Conservation (phyloP, 2,329 filamentous ascomycete species). For the Alternaria tenuissima region DNA sequence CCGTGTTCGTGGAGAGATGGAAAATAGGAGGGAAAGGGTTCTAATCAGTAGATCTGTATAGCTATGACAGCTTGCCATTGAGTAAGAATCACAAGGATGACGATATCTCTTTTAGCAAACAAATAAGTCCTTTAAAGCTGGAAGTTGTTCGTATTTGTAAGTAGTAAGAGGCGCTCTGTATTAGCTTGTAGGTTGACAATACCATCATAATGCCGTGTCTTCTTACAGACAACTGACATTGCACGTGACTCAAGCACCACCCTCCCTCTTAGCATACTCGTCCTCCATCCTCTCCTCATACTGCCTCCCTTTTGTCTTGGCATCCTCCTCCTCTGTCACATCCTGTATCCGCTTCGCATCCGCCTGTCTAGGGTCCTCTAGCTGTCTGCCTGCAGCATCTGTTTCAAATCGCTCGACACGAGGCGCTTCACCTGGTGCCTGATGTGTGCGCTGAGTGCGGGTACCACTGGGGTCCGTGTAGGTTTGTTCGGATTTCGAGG, state of each 20-base stretch:
- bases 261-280: constrained; percentile 56
- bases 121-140: not conserved
- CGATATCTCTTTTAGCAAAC: not conserved
- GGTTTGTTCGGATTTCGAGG: constrained; percentile 34
- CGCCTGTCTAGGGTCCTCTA: constrained; percentile 18
- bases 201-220: not conserved
- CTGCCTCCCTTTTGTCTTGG: constrained; percentile 45
- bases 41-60: too few species aligned
- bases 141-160: not conserved
- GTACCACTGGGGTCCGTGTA: constrained; percentile 42
- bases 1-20: too few species aligned
- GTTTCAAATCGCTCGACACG: constrained; percentile 38
- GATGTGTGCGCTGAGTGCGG: constrained; percentile 33
- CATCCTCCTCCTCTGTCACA: constrained; percentile 44
- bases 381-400: constrained; percentile 30
- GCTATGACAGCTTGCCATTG: not conserved
- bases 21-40: too few species aligned
- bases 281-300: constrained; percentile 55
- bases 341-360: constrained; percentile 38
- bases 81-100: not conserved
- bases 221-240: not conserved
- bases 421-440: constrained; percentile 37
- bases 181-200: not conserved
- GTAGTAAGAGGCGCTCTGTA: not conserved
- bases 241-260: constrained; percentile 44